Conservation (phyloP, 108 stramenopile genomes). For the Conticribra weissflogii region DNA sequence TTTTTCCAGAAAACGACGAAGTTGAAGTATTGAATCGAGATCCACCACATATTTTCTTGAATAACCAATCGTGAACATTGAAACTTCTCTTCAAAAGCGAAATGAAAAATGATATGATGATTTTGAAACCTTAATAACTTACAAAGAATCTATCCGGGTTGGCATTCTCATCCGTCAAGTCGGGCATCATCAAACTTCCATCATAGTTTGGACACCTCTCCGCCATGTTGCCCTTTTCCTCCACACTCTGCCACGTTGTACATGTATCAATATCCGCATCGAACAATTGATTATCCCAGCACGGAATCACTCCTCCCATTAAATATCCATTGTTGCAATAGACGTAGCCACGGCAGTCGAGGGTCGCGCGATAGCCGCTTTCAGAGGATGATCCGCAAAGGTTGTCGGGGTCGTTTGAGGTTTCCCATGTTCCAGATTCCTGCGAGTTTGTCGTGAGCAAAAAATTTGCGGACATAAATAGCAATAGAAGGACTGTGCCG, state of each 20-base stretch:
- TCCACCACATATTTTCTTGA: no score
- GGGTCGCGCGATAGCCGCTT: slow-evolving; percentile 36
- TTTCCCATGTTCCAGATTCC: slow-evolving; percentile 37
- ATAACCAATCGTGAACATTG: no score
- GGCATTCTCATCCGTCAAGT: slow-evolving; percentile 38
- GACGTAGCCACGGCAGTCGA: slow-evolving; percentile 46
- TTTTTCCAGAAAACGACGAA: no score
- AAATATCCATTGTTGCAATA: slow-evolving; percentile 45
- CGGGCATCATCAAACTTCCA: slow-evolving; percentile 28
- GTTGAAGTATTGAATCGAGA: no score
- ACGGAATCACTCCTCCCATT: slow-evolving; percentile 41
- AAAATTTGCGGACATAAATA: no score
- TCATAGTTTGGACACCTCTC: slow-evolving; percentile 31
- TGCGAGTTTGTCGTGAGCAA: no score
- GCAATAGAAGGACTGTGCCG: no score
- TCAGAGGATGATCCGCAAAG: slow-evolving; percentile 8
- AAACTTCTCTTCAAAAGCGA: no score
- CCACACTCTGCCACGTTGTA: slow-evolving; percentile 42
- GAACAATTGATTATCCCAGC: slow-evolving; percentile 47
- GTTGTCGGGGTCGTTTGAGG: slow-evolving; percentile 34
- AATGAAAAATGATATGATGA: no score
- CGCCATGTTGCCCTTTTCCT: slow-evolving; percentile 15
- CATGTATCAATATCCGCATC: slow-evolving; percentile 18
- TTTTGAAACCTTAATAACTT: slow-evolving; percentile 9
- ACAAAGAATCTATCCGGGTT: slow-evolving; percentile 38